These are phyloP conservation scores for Russula brevipes DNA, from an alignment of 768 basidiomycete species.

Conservation along the genomic window DNA sequence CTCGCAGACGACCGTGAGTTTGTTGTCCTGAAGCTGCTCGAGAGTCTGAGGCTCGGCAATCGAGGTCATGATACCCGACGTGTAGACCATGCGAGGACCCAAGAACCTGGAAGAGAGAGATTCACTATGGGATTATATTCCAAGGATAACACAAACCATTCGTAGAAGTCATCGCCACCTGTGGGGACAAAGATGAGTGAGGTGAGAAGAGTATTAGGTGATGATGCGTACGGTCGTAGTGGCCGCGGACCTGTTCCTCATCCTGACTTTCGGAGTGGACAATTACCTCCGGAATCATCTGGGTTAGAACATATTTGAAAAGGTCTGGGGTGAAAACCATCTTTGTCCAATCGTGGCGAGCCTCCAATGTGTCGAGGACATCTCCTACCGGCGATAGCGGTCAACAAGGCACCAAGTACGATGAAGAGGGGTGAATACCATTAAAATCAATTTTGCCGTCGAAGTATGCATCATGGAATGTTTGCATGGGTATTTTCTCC, in stretches of 20 bases:
- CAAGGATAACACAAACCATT: slow-evolving; percentile 48
- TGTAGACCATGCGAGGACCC: slow-evolving; percentile 96
- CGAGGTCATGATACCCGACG: slow-evolving; percentile 81
- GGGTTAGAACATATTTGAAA: slow-evolving; percentile 88
- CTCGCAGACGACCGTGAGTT: slow-evolving; percentile 89
- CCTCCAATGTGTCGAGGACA: slow-evolving; percentile 88
- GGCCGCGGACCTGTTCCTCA: slow-evolving; percentile 89
- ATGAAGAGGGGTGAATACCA: slow-evolving; percentile 43
- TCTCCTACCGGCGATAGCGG: slow-evolving; percentile 53
- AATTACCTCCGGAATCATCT: slow-evolving; percentile 89
- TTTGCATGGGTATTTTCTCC: slow-evolving; percentile 95
- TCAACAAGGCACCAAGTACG: slow-evolving; percentile 11
- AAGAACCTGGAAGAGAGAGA: slow-evolving; percentile 59
- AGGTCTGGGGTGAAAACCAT: slow-evolving; percentile 87
- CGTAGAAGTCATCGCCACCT: slow-evolving; percentile 96
- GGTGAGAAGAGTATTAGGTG: slow-evolving; percentile 1
- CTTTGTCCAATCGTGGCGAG: slow-evolving; percentile 92
- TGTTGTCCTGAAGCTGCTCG: slow-evolving; percentile 97
- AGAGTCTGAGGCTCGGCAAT: slow-evolving; percentile 71
- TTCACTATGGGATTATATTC: background rate
- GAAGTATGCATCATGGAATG: slow-evolving; percentile 97
- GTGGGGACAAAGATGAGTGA: slow-evolving; percentile 12
- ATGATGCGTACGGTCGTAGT: slow-evolving; percentile 76
- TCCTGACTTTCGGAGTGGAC: slow-evolving; percentile 89
- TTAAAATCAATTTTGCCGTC: slow-evolving; percentile 96